Evolutionary conservation across 306 rosid species (phyloP).

Genomic region (Ormosia semicastrata): DNA sequence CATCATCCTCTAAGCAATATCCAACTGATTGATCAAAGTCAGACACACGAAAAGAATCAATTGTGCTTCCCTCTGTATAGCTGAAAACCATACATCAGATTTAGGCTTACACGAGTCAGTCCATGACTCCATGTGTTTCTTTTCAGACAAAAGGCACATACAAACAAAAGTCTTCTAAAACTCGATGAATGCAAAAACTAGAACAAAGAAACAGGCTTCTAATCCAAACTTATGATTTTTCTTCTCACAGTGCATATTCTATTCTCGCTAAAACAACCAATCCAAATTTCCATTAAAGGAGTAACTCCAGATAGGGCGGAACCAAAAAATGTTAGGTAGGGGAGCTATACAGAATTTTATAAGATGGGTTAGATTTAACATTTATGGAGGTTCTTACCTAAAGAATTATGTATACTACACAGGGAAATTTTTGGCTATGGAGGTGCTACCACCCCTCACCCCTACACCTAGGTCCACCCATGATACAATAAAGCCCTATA

Average conservation of each 20-base stretch:
- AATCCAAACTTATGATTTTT: background rate
- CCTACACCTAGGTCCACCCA: too few species aligned
- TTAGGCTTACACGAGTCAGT: background rate
- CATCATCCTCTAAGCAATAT: constrained; percentile 25
- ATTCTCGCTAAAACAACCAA: background rate
- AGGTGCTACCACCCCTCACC: background rate
- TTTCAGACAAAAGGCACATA: background rate
- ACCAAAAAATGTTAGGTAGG: background rate
- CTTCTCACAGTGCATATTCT: background rate
- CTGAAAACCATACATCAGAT: constrained; percentile 30
- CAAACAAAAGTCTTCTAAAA: background rate
- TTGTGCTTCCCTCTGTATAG: constrained; percentile 29
- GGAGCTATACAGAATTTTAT: background rate
- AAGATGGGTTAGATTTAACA: background rate
- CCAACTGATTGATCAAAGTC: constrained; percentile 39
- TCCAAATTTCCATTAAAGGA: background rate
- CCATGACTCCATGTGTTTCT: background rate
- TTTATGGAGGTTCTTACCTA: background rate
- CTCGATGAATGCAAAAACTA: constrained; percentile 7
- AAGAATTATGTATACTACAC: background rate
- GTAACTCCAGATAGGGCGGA: background rate
- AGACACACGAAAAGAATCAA: constrained; percentile 36
- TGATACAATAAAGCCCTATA: background rate
- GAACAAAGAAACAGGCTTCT: background rate
- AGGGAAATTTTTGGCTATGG: background rate